These are phyloP conservation scores for Corylus heterophylla DNA, from an alignment of 306 rosid species.

Conservation along the genomic window DNA sequence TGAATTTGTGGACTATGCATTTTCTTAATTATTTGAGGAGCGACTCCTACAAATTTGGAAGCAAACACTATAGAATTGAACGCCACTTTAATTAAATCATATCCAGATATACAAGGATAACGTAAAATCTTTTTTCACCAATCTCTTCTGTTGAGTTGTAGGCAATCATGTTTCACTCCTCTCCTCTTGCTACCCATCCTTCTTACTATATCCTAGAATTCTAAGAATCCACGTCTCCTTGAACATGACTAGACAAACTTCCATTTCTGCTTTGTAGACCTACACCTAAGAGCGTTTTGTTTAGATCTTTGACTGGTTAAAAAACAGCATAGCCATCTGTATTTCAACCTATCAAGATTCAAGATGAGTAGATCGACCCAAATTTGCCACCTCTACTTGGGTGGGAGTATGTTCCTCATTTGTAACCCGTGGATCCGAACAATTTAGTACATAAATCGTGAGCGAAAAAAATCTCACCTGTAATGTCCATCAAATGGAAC, in stretches of 20 bases:
- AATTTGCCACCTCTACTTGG: background rate
- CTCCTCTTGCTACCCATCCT: background rate
- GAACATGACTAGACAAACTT: background rate
- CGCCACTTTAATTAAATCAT: background rate
- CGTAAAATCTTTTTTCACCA: background rate
- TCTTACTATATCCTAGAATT: background rate
- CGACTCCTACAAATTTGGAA: background rate
- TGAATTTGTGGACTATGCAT: no score
- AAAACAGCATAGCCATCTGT: background rate
- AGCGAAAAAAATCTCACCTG: background rate
- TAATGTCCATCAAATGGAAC: conserved; percentile 7
- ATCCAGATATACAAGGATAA: background rate
- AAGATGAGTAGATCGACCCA: background rate
- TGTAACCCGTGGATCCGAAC: background rate
- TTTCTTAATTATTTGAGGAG: background rate
- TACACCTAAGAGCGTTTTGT: background rate
- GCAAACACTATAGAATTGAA: background rate
- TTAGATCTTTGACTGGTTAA: background rate
- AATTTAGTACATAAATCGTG: background rate
- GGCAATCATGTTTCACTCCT: background rate
- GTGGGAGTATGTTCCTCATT: background rate
- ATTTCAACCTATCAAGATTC: background rate
- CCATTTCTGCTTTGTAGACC: background rate
- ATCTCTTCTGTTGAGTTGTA: background rate
- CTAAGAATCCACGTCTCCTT: background rate